phyloP scores from a whole-genome alignment of 768 basidiomycete species.

The Mycena rebaudengoi region DNA sequence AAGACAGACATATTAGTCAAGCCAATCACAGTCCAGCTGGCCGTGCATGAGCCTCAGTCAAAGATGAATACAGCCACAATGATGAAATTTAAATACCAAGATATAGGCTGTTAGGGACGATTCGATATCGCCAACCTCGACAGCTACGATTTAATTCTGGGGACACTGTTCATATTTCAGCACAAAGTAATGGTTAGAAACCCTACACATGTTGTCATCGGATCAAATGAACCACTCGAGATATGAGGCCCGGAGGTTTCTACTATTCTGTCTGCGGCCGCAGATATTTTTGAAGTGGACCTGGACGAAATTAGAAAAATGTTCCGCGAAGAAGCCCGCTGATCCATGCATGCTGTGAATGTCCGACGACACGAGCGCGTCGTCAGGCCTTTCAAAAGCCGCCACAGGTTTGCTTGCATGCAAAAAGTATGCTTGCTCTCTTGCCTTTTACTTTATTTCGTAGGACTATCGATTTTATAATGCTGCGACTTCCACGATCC shows the following conservation, averaged over 20 bases:
- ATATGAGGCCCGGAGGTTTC: conserved; percentile 25
- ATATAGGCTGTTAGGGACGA: conserved; percentile 24
- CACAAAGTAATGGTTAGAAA: conserved; percentile 27
- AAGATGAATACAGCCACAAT: conserved; percentile 33
- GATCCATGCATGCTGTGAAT: too few relatives aligned
- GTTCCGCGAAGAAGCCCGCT: conserved; percentile 24
- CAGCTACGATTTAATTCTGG: conserved; percentile 29
- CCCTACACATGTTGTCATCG: conserved; percentile 23
- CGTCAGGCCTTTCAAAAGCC: too few relatives aligned
- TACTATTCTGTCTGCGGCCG: neutral
- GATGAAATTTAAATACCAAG: conserved; percentile 35
- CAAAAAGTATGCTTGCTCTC: too few relatives aligned
- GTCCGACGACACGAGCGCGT: too few relatives aligned
- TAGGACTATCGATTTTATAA: too few relatives aligned
- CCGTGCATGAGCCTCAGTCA: conserved; percentile 39
- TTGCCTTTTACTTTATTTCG: too few relatives aligned
- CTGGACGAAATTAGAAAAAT: conserved; percentile 5
- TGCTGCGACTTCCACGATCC: too few relatives aligned
- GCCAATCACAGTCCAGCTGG: conserved; percentile 40
- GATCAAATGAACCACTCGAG: conserved; percentile 3
- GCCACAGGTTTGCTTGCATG: too few relatives aligned
- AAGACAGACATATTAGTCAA: conserved; percentile 30
- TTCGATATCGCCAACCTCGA: conserved; percentile 30
- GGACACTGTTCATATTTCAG: conserved; percentile 33
- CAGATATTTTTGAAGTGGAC: conserved; percentile 15